These are phyloP conservation scores for Epichloe glyceriae DNA, from an alignment of 2,329 filamentous ascomycete genomes.

Conservation along the genomic window DNA sequence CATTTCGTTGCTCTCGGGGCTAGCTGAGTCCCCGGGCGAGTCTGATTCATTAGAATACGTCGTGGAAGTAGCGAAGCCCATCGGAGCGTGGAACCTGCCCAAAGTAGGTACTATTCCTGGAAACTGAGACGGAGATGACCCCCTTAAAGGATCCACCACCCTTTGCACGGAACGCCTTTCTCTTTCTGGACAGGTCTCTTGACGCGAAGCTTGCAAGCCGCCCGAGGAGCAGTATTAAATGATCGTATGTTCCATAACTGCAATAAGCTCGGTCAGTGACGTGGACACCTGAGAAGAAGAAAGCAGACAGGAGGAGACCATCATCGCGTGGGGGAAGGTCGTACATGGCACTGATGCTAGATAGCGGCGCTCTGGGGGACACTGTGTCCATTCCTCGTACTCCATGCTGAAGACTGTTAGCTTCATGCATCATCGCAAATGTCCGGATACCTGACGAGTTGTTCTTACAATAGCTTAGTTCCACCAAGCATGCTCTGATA, in stretches of 20 bases:
- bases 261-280: not conserved
- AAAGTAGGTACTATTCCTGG: constrained; percentile 42
- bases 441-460: not conserved
- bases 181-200: constrained; percentile 66
- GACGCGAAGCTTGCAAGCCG: constrained; percentile 68
- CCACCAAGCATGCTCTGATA: constrained; percentile 86
- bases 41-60: constrained; percentile 30
- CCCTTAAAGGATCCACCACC: constrained; percentile 15
- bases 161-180: constrained; percentile 37
- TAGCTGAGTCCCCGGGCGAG: constrained; percentile 38
- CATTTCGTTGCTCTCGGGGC: constrained; percentile 51
- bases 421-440: not conserved
- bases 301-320: not conserved
- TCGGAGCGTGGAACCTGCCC: constrained; percentile 35
- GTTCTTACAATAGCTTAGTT: constrained; percentile 59
- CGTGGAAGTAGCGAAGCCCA: constrained; percentile 40
- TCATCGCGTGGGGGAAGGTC: constrained; percentile 13
- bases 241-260: constrained; percentile 80
- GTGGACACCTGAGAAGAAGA: constrained; percentile 9
- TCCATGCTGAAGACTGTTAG: constrained; percentile 48
- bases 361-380: constrained; percentile 74
- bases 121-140: constrained; percentile 30
- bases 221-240: constrained; percentile 69
- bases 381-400: constrained; percentile 71
- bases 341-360: constrained; percentile 59